phyloP scores from a whole-genome alignment of 306 rosid genomes.

The Pachyrhizus erosus region DNA sequence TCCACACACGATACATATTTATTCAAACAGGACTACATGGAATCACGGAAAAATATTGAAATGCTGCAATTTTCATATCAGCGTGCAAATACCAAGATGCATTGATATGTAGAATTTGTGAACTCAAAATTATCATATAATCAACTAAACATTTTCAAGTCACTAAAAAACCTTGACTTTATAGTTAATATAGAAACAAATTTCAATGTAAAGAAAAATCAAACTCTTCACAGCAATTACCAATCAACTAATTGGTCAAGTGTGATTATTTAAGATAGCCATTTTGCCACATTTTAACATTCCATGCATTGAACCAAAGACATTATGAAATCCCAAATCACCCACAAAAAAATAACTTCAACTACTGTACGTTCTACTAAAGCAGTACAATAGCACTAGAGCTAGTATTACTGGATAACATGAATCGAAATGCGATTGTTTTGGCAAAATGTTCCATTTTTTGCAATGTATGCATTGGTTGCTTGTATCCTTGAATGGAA shows the following conservation, averaged over 20 bases:
- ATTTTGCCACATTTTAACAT: background rate
- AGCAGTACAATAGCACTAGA: constrained; percentile 13
- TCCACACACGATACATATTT: background rate
- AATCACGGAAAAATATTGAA: background rate
- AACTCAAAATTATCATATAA: background rate
- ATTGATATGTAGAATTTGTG: background rate
- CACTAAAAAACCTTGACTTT: background rate
- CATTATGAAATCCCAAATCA: background rate
- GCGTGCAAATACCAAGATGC: background rate
- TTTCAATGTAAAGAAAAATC: background rate
- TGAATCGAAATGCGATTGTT: constrained; percentile 61
- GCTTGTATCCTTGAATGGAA: constrained; percentile 69
- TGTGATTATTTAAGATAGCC: constrained; percentile 3
- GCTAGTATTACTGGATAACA: constrained; percentile 67
- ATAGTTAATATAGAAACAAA: background rate
- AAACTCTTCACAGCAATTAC: constrained; percentile 9
- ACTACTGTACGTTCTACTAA: constrained; percentile 24
- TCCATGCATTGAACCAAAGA: background rate
- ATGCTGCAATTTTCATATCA: background rate
- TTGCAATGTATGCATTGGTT: constrained; percentile 64
- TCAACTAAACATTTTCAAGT: background rate
- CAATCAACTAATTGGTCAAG: constrained; percentile 17
- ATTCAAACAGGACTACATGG: background rate
- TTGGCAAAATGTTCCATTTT: constrained; percentile 68
- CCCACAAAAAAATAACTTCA: background rate